Percentiles rank a stretch among this genome's conserved stretches.
These are phyloP conservation scores for Thalassia testudinum DNA, from an alignment of 116 monocot species.

Conservation along the genomic window DNA sequence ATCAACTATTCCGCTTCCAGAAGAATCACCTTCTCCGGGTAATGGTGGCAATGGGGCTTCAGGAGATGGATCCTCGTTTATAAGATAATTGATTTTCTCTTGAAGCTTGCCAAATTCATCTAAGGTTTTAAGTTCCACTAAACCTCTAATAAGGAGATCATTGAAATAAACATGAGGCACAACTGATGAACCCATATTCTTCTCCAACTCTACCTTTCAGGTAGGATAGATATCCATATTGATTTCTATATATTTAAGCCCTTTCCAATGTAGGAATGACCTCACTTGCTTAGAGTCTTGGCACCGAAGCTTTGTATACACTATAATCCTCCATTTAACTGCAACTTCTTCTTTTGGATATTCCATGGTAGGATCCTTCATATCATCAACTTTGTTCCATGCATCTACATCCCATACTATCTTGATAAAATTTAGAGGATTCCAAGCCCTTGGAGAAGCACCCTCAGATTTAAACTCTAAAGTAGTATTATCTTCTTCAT, in stretches of 20 bases:
- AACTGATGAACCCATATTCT: constrained; percentile 50
- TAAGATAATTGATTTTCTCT: too few species aligned
- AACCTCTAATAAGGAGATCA: constrained; percentile 60
- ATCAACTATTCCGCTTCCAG: constrained; percentile 66
- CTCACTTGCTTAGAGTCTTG: constrained; percentile 59
- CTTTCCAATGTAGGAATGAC: constrained; percentile 43
- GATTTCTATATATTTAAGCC: too few species aligned
- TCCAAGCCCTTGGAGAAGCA: constrained; percentile 32
- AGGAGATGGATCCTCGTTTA: constrained; percentile 43
- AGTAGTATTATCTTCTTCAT: constrained; percentile 12
- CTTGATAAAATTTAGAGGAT: constrained; percentile 60
- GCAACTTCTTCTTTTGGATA: constrained; percentile 18
- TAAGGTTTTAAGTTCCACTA: constrained; percentile 50
- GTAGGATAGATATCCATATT: constrained; percentile 61
- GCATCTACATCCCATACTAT: constrained; percentile 27
- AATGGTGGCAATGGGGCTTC: constrained; percentile 72
- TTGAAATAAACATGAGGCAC: too few species aligned
- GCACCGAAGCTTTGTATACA: too few species aligned
- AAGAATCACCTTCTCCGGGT: constrained; percentile 81
- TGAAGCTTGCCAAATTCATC: constrained; percentile 51
- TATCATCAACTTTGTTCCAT: constrained; percentile 10
- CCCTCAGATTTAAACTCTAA: constrained; percentile 26
- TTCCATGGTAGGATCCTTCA: constrained; percentile 9
- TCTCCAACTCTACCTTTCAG: constrained; percentile 73
- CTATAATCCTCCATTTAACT: constrained; percentile 65